A percentile compares a stretch with the other conserved stretches of the same genome.
Conservation (phyloP, 805 yeast species). For the Nakazawaea ishiwadae region DNA sequence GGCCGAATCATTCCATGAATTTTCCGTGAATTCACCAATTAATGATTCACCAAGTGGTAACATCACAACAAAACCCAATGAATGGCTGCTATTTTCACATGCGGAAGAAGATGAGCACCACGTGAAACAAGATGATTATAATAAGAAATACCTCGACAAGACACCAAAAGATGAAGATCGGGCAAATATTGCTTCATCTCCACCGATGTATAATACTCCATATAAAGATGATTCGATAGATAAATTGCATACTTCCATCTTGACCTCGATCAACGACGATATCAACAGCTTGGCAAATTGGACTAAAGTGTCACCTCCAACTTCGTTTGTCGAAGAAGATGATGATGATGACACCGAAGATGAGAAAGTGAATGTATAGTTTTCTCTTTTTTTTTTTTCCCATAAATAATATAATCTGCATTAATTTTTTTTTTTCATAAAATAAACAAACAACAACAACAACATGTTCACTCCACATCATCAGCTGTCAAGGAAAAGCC, state of each 20-base stretch:
- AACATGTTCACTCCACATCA: too few species aligned
- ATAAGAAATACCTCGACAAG: conserved; percentile 4
- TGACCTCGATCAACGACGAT: conserved; percentile 10
- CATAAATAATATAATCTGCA: too few species aligned
- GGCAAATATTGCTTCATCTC: conserved; percentile 7
- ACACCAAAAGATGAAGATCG: conserved; percentile 3
- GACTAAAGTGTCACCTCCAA: conserved; percentile 6
- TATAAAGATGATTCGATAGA: background rate
- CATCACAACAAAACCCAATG: background rate
- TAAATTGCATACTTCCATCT: conserved; percentile 6
- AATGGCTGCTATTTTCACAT: conserved; percentile 9
- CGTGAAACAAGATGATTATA: background rate
- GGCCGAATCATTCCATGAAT: conserved; percentile 23
- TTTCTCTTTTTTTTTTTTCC: too few species aligned
- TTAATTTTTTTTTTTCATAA: too few species aligned
- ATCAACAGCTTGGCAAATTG: conserved; percentile 6
- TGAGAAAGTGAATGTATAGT: conserved; percentile 1
- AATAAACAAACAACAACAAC: background rate
- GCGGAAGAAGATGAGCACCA: conserved; percentile 12
- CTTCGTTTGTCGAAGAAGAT: conserved; percentile 5
- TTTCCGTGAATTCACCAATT: background rate
- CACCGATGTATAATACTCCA: conserved; percentile 6
- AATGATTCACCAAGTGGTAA: conserved; percentile 2
- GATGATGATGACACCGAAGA: conserved; percentile 7
- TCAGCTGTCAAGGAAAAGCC: too few species aligned